A percentile compares a stretch with the other conserved stretches of the same genome.
phyloP scores from a whole-genome alignment of 2,329 filamentous ascomycete genomes.

The Pseudocercospora crystallina region DNA sequence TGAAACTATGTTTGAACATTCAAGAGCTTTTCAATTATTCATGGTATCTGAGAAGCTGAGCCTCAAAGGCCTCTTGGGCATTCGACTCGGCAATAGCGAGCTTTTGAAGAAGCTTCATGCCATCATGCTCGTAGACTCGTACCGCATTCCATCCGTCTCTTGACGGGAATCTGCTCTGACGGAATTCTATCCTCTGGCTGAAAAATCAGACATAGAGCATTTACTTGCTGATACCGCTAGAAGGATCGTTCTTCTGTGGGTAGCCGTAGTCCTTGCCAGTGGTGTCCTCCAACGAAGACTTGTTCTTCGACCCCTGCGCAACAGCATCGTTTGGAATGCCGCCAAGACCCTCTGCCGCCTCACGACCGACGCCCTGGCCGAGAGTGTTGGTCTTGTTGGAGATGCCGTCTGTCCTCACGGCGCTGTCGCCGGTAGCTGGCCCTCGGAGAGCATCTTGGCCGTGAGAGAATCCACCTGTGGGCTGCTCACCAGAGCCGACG shows the following conservation, averaged over 20 bases:
- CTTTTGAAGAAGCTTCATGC: no score
- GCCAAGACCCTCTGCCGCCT: constrained; percentile 59
- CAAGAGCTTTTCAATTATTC: no score
- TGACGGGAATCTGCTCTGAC: no score
- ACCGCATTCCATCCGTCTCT: no score
- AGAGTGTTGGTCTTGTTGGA: constrained; percentile 53
- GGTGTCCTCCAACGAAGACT: constrained; percentile 43
- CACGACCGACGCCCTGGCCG: constrained; percentile 57
- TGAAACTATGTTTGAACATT: no score
- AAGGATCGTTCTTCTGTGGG: constrained; percentile 42
- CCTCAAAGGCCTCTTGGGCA: no score
- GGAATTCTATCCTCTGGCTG: no score
- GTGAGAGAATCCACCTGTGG: constrained; percentile 39
- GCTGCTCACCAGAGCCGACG: constrained; percentile 61
- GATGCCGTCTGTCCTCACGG: constrained; percentile 50
- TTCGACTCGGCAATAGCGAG: no score
- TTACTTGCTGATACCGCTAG: constrained; percentile 13
- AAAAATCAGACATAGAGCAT: no score
- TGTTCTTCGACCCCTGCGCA: constrained; percentile 47
- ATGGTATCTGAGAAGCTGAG: no score
- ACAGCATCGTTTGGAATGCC: constrained; percentile 61
- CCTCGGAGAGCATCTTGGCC: constrained; percentile 49
- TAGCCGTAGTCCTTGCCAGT: constrained; percentile 45
- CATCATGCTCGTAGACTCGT: no score
- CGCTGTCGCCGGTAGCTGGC: constrained; percentile 55